Evolutionary conservation across 352 stramenopile genomes (phyloP), one percentile per base, ranked within the genome.

Genomic region (Globisporangium spinosum): DNA sequence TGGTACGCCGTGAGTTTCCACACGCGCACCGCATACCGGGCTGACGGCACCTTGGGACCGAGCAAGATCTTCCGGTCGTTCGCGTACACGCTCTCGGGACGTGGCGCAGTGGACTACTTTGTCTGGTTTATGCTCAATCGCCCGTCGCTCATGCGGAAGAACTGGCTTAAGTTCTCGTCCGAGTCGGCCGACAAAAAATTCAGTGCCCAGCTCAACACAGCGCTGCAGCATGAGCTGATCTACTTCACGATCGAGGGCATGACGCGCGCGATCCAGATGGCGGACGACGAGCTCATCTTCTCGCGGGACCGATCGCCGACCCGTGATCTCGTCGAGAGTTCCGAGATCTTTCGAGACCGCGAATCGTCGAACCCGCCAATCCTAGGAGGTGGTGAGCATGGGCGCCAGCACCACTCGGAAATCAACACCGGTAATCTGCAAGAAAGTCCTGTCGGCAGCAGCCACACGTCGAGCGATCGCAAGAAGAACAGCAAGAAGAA

Each of bases 211-310:
- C 77, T 97, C 55, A 97, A 97, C 68, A 91, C 80, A 17, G 85
- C 89, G 59, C 73, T 97, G 8, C 86, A 94, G 69, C 82, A 89
- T 23, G 90, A 97, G 58, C 79, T 97, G 27, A 91, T 97, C 55
- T 93, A 93, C 62, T 97, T 94, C 65, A 97, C 90, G n/a, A 94
- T 94, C 43, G 82, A 92, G 34, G 87, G 90, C 10, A 96, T 97
- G 85, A 91, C 82, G 25, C 77, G 80, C 12, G 83, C 90, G 5
- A 76, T 96, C 35, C 77, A 92, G 27, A 70, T 85, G 22, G 79
- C 84, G 3, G 87, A 93, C 49, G 83, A 90, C 13, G 85, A 91
- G 25, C 70, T 90, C 0, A 53, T 87, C 34, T 71, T 70, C 5
- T 63, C 75, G 40, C 76, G 77, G 1, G 72, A 85, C 35, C 77